phyloP scores from a whole-genome alignment of 257 asterid species.

The Haberlea rhodopensis region DNA sequence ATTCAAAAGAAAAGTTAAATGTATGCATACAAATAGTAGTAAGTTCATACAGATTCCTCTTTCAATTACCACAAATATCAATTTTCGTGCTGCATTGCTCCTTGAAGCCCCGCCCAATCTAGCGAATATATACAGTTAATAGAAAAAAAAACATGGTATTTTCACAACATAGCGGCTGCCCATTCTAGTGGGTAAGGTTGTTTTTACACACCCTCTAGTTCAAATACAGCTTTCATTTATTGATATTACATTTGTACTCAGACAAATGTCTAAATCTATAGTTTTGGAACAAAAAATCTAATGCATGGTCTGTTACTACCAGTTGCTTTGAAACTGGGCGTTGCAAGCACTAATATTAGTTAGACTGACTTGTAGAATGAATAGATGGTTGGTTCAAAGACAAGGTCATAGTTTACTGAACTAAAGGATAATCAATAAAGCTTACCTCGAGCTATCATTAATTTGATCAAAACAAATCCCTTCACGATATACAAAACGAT shows the following conservation, averaged over 20 bases:
- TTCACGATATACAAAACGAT: slow-evolving; percentile 33
- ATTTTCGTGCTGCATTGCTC: too few relatives aligned
- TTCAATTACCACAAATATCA: background rate
- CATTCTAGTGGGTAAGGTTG: background rate
- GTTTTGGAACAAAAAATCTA: background rate
- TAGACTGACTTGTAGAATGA: background rate
- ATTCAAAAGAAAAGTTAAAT: background rate
- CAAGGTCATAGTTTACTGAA: background rate
- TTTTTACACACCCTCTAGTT: background rate
- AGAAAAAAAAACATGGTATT: too few relatives aligned
- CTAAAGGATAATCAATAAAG: slow-evolving; percentile 10
- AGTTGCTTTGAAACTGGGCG: background rate
- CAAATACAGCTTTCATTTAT: background rate
- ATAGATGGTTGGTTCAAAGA: slow-evolving; percentile 3
- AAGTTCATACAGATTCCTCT: background rate
- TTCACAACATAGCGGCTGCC: background rate
- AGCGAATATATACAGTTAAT: too few relatives aligned
- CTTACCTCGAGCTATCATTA: slow-evolving; percentile 44
- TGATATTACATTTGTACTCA: background rate
- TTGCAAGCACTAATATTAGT: too few relatives aligned
- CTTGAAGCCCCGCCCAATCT: too few relatives aligned
- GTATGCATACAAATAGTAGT: too few relatives aligned
- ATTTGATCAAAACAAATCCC: slow-evolving; percentile 56
- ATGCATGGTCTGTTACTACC: background rate
- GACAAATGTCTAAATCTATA: background rate